Conservation (phyloP, 140 eudicot genomes). For the Stevia rebaudiana region DNA sequence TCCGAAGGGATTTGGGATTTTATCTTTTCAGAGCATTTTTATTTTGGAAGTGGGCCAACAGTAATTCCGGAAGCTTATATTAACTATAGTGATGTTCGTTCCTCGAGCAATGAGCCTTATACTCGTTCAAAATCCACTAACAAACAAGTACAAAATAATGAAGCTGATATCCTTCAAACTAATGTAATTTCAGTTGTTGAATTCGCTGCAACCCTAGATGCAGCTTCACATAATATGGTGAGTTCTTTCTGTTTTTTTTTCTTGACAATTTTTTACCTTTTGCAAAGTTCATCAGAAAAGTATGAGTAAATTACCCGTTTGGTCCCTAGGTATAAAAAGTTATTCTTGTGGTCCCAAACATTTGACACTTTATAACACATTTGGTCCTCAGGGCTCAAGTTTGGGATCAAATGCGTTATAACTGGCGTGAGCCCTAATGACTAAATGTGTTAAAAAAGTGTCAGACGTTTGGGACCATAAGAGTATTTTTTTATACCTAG, state of each 20-base stretch:
- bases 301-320: too few relatives aligned
- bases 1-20: slow-evolving; percentile 91
- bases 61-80: slow-evolving; percentile 43
- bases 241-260: slow-evolving; percentile 28
- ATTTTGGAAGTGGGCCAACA: slow-evolving; percentile 55
- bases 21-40: slow-evolving; percentile 91
- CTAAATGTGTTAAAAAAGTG: too few relatives aligned
- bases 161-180: slow-evolving; percentile 53
- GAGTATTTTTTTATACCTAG: too few relatives aligned
- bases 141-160: slow-evolving; percentile 27
- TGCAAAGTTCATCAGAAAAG: background rate
- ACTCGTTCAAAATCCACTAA: slow-evolving; percentile 34
- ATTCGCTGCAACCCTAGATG: slow-evolving; percentile 76
- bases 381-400: too few relatives aligned
- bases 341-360: too few relatives aligned
- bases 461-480: too few relatives aligned
- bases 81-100: slow-evolving; percentile 34
- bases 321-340: too few relatives aligned
- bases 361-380: too few relatives aligned
- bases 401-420: too few relatives aligned
- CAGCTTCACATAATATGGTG: slow-evolving; percentile 74
- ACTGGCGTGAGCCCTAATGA: too few relatives aligned
- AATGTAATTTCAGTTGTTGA: slow-evolving; percentile 75
- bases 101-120: slow-evolving; percentile 28
- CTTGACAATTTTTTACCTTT: background rate